Base-by-base conservation (phyloP, 331 rosid species). In the Pyrus hybrid region DNA sequence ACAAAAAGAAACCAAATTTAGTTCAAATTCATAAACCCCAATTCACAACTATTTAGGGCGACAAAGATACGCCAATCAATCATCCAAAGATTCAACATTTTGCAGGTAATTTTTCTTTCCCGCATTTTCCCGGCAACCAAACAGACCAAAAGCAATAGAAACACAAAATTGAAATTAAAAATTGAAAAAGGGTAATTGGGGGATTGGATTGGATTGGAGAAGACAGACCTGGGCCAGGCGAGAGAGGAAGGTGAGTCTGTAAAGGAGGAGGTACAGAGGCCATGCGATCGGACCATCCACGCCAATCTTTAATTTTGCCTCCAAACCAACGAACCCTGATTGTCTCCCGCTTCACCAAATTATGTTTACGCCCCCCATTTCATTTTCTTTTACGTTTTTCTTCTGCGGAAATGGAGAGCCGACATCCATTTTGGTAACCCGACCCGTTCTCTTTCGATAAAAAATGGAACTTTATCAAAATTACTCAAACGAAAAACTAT, bases 251-350 rank as follows among this genome's bases (percentile, higher is more conserved):
- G 28, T 26, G 28, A 26, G 28, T 26, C 28, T 26, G 28, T 26
- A 26, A 26, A 26, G 28, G 28, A 26, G 28, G 28, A 26, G 28
- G 28, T 26, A 26, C 28, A 26, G 28, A 26, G 28, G 28, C 28
- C 28, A 26, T 26, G 28, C 28, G 28, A 26, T 26, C 28, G 28
- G 28, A 26, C 28, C 83, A 77, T 81, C 81, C 83, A 70, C 75
- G 67, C 76, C 47, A 85, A 76, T 77, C 76, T 71, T 37, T 41
- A 73, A 76, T 71, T 53, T 67, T 43, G 29, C 32, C 73, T 28
- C 63, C 60, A 41, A 41, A 41, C 47, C 47, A 41, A 41, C 47
- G 13, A 41, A 41, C 47, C 47, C 47, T 11, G 13, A 41, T n/a
- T 12, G 11, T 28, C 65, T n/a, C 75, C 49, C 30, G 1, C 63